Evolutionary conservation across 768 basidiomycete genomes (phyloP).

Genomic region (Termitomyces eurrhizus): DNA sequence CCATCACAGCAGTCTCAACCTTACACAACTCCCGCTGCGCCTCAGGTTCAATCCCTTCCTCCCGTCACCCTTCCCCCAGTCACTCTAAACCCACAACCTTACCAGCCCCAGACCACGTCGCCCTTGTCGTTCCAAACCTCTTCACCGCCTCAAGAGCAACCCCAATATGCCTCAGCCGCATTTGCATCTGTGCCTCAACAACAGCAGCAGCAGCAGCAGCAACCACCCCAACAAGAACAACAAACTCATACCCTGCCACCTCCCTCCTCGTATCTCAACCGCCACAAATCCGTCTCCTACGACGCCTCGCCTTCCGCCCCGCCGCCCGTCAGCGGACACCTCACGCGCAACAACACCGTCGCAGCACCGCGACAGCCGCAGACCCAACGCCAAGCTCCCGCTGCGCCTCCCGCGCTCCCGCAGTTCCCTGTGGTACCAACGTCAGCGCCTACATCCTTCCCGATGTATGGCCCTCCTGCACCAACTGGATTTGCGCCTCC

Average conservation of each 20-base stretch:
- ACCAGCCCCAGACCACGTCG: constrained; percentile 12
- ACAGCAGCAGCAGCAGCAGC: constrained; percentile 16
- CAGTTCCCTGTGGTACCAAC: constrained; percentile 68
- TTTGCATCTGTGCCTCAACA: constrained; percentile 16
- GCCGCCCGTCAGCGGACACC: constrained; percentile 17
- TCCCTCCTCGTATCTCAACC: constrained; percentile 20
- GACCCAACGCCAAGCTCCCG: constrained; percentile 23
- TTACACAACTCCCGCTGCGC: constrained; percentile 16
- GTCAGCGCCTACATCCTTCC: constrained; percentile 48
- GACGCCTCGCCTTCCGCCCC: constrained; percentile 18
- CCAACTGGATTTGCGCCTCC: constrained; percentile 47
- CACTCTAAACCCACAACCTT: constrained; percentile 20
- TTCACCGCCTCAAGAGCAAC: constrained; percentile 22
- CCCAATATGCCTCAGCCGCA: constrained; percentile 15
- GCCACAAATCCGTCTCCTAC: constrained; percentile 34
- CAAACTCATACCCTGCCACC: constrained; percentile 5
- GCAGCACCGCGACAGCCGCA: constrained; percentile 21
- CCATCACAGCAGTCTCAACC: constrained; percentile 23
- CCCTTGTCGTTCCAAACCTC: constrained; percentile 19
- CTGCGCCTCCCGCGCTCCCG: constrained; percentile 38
- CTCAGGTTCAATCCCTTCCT: constrained; percentile 12
- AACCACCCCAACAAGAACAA: constrained; percentile 14
- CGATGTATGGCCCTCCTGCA: constrained; percentile 46
- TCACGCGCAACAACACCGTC: constrained; percentile 33
- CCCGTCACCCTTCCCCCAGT: constrained; percentile 18